phyloP scores from a whole-genome alignment of 2,329 filamentous ascomycete genomes.

The Epichloe elymi region DNA sequence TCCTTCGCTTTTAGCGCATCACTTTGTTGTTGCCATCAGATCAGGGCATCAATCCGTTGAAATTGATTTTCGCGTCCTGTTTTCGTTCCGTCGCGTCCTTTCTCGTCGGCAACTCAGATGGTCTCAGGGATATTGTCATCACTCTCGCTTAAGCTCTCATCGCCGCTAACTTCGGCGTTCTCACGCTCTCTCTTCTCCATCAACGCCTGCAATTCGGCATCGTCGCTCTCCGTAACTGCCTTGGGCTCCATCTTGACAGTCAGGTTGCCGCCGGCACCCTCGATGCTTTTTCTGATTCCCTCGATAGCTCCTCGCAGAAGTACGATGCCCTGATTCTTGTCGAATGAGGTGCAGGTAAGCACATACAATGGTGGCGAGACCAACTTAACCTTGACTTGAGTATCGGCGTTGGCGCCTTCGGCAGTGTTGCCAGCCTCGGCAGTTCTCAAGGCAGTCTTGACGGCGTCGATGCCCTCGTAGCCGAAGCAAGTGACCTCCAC shows the following conservation, averaged over 20 bases:
- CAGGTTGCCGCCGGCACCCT: constrained; percentile 62
- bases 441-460: constrained; percentile 82
- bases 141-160: constrained; percentile 91
- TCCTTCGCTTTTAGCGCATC: not conserved
- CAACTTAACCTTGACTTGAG: constrained; percentile 93
- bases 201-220: constrained; percentile 88
- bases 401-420: constrained; percentile 38
- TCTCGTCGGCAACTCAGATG: constrained; percentile 15
- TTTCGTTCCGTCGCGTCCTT: not conserved
- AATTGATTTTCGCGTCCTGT: not conserved
- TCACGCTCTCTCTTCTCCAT: constrained; percentile 99
- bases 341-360: constrained; percentile 85
- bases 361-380: constrained; percentile 97
- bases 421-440: constrained; percentile 87
- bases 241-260: constrained; percentile 97
- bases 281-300: constrained; percentile 73
- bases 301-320: constrained; percentile 80
- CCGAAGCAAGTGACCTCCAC: constrained; percentile 92
- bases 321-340: constrained; percentile 77
- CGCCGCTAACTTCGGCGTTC: constrained; percentile 95
- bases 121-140: constrained; percentile 58
- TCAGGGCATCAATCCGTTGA: not conserved
- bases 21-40: not conserved
- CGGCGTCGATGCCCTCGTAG: constrained; percentile 96
- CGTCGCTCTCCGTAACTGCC: constrained; percentile 96